Evolutionary conservation across 345 rosid species (phyloP), one percentile per base, ranked within the genome.

Genomic region (Hypericum perforatum): DNA sequence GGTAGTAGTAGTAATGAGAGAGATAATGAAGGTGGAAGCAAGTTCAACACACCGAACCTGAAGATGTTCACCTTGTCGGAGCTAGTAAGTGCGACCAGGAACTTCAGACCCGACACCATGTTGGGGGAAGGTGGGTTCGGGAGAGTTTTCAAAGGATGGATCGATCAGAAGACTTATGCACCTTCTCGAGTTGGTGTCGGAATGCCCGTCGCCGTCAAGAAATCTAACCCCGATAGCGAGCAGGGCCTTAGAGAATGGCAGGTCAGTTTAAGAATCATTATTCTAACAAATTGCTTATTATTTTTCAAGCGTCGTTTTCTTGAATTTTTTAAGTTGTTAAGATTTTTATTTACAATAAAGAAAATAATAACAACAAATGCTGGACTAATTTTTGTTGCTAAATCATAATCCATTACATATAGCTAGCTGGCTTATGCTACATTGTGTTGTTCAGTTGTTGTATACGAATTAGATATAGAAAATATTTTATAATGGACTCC

Each of bases 111-210:
- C 9, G 89, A 75, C 36, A 71, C 86, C 5, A 37, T 84, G 53
- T 62, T 90, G 2, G 96, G 97, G 16, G 97, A 90, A 61, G 97
- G 97, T 4, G 96, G 97, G 3, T 90, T 90, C 11, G 97, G 97
- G 32, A 72, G 73, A 57, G 97, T 90, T 16, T 90, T 80, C 59
- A 86, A 77, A 55, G 97, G 97, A 6, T 86, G 95, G 95, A 69
- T 86, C 0, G 94, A 86, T 3, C 59, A 67, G 37, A 45, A 41
- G 16, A 86, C 79, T 0, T 74, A 52, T 13, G 81, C 75, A 9
- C 94, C 97, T 41, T 59, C 96, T 0, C 75, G 53, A 56, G 74
- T 50, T 1, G 91, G 95, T 0, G 60, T 57, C 51, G 96, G 97
- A 15, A 77, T 76, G 45, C 78, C 96, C 3, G 86, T 90, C 3